Conservation (phyloP, 768 basidiomycete genomes). For the Boletus rufocinnamomeus region DNA sequence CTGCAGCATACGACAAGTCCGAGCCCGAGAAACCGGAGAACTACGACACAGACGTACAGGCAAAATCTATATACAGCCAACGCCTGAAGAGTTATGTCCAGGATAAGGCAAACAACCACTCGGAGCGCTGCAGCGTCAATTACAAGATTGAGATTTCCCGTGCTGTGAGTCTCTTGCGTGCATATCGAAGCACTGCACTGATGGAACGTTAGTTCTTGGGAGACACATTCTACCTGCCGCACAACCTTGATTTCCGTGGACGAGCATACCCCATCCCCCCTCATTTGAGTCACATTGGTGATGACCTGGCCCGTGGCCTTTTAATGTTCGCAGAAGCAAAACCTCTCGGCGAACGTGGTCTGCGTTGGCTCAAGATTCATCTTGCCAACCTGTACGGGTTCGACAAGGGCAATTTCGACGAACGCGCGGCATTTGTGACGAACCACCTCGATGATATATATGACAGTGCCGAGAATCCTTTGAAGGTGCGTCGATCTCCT, state of each 20-base stretch:
- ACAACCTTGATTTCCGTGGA: slow-evolving; percentile 97
- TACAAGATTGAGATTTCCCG: slow-evolving; percentile 97
- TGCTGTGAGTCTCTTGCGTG: slow-evolving; percentile 55
- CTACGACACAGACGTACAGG: slow-evolving; percentile 53
- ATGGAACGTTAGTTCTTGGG: slow-evolving; percentile 64
- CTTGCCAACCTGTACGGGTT: slow-evolving; percentile 90
- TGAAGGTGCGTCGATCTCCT: slow-evolving; percentile 53
- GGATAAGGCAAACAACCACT: slow-evolving; percentile 78
- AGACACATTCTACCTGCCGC: slow-evolving; percentile 89
- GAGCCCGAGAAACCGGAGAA: slow-evolving; percentile 57
- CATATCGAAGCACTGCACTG: neutral
- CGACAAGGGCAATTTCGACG: slow-evolving; percentile 94
- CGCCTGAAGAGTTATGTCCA: slow-evolving; percentile 57
- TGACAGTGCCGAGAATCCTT: slow-evolving; percentile 80
- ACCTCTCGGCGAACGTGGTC: slow-evolving; percentile 78
- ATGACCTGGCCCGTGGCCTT: slow-evolving; percentile 88
- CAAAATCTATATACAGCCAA: slow-evolving; percentile 54
- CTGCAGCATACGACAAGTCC: slow-evolving; percentile 60
- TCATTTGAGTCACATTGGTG: slow-evolving; percentile 93
- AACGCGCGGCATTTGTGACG: slow-evolving; percentile 80
- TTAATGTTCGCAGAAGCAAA: slow-evolving; percentile 80
- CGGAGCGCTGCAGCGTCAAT: slow-evolving; percentile 89
- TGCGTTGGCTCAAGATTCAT: slow-evolving; percentile 96
- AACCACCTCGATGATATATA: slow-evolving; percentile 74
- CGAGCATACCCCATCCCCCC: slow-evolving; percentile 97